A percentile compares a stretch with the other conserved stretches of the same genome.
phyloP scores from a whole-genome alignment of 495 filamentous ascomycete species.

The Neurospora pannonica region DNA sequence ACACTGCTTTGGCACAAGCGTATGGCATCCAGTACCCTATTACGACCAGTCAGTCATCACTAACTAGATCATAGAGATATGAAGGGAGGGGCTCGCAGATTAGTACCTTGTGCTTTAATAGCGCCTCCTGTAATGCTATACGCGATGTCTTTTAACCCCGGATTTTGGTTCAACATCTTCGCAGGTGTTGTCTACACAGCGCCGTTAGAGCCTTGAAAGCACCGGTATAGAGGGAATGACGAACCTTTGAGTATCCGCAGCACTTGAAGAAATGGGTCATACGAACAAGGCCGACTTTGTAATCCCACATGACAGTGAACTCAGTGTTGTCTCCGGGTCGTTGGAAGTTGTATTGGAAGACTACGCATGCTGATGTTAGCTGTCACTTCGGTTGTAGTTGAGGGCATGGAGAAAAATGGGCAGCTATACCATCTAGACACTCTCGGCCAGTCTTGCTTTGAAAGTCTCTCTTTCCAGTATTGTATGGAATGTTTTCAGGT shows the following conservation, averaged over 20 bases:
- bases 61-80: background rate
- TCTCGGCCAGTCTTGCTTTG: conserved; percentile 75
- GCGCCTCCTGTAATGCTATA: conserved; percentile 93
- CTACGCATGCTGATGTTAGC: conserved; percentile 32
- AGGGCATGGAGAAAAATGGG: background rate
- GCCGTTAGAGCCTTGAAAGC: background rate
- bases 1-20: conserved; percentile 69
- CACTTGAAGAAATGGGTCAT: conserved; percentile 95
- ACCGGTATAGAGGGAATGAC: background rate
- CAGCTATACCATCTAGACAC: conserved; percentile 67
- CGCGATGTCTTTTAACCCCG: conserved; percentile 73
- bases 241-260: conserved; percentile 74
- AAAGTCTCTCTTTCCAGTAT: conserved; percentile 85
- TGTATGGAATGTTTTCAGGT: conserved; percentile 79
- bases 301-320: conserved; percentile 92
- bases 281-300: conserved; percentile 87
- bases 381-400: background rate
- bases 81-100: background rate
- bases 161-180: conserved; percentile 69
- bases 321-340: conserved; percentile 53
- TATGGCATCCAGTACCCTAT: conserved; percentile 97
- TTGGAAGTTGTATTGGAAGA: conserved; percentile 86
- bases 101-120: conserved; percentile 76
- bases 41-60: background rate
- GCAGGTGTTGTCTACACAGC: conserved; percentile 64